Evolutionary conservation across 2,329 filamentous ascomycete species (phyloP).

Genomic region (Trichocomaceae sp.): DNA sequence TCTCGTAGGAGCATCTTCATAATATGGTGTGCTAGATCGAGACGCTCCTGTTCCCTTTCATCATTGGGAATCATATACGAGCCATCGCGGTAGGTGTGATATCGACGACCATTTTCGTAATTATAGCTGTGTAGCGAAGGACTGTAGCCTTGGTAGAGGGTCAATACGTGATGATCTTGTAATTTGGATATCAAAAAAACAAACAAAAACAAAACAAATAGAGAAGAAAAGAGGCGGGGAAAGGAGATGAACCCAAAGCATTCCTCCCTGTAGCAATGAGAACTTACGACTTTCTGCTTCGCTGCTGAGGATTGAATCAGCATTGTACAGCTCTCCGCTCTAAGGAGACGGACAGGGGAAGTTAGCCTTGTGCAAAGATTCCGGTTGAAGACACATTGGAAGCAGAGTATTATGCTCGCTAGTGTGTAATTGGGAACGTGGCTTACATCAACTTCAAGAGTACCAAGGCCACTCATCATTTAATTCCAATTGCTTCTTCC

Average conservation of each 20-base stretch:
- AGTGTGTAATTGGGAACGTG: background rate
- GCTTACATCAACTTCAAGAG: slow-evolving; percentile 13
- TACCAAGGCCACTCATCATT: slow-evolving; percentile 8
- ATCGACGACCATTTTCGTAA: slow-evolving; percentile 17
- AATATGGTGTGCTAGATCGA: slow-evolving; percentile 16
- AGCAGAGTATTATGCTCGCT: background rate
- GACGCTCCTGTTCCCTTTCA: slow-evolving; percentile 21
- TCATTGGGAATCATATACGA: slow-evolving; percentile 20
- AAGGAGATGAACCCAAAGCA: background rate
- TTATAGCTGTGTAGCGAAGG: slow-evolving; percentile 11
- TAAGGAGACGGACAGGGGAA: background rate
- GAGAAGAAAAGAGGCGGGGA: background rate
- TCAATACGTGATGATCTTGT: background rate
- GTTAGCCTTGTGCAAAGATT: background rate
- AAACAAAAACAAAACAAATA: background rate
- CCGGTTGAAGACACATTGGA: background rate
- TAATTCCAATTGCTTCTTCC: background rate
- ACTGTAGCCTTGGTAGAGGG: background rate
- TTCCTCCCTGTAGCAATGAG: too few relatives aligned
- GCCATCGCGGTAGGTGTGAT: slow-evolving; percentile 19
- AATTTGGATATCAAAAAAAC: background rate
- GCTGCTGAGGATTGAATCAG: slow-evolving; percentile 4
- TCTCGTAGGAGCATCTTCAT: slow-evolving; percentile 11
- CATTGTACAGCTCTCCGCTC: slow-evolving; percentile 12
- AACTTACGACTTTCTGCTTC: slow-evolving; percentile 7